Base-by-base conservation (phyloP, 2,329 filamentous ascomycete species). In the Colletotrichum orchidophilum region DNA sequence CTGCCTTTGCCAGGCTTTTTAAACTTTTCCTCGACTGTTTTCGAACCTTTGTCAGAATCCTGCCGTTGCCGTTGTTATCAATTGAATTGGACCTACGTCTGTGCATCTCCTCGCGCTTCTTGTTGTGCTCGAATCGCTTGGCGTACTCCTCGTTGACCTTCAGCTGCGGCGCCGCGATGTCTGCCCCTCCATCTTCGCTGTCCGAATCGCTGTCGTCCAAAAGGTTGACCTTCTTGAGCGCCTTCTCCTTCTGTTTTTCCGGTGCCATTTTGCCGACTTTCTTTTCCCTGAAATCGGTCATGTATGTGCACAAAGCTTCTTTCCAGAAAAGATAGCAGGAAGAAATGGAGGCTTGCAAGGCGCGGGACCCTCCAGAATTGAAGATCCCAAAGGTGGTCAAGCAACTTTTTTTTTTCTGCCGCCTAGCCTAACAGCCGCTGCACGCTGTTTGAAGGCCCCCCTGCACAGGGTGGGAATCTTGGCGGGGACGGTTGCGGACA, bases 131-230 rank as follows among this genome's bases (percentile, higher is more conserved):
- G 77, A 97, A 98, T 50, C 94, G 88, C 75, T 89, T 90, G 53
- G 96, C 96, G 81, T 92, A 99, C 63, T 97, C 94, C 80, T 95
- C 87, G 81, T 99, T 98, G 82, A 99, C 92, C 80, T 93, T 95
- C 80, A 98, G 88, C 33, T 81, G 80, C 46, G 80, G 75, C 31
- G 78, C 77, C 18, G 78, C 74, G 29, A 78, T 69, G 78, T 80
- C 75, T 75, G 77, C 77, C 75, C 81, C 77, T 63, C 82, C 82
- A 58, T 83, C 83, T 57, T 83, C 81, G 66, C 84, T 85, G 52
- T 87, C 85, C 18, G 84, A 85, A 66, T 86, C 86, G 76, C 84
- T 87, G 71, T 90, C 88, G 74, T 90, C 88, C 59, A 92, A 85
- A 35, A 91, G 81, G 33, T 78, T 81, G 76, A 85, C 84, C 79